Evolutionary conservation across 202 grass and related monocot species (phyloP).

Genomic region (Sporobolus alterniflorus): DNA sequence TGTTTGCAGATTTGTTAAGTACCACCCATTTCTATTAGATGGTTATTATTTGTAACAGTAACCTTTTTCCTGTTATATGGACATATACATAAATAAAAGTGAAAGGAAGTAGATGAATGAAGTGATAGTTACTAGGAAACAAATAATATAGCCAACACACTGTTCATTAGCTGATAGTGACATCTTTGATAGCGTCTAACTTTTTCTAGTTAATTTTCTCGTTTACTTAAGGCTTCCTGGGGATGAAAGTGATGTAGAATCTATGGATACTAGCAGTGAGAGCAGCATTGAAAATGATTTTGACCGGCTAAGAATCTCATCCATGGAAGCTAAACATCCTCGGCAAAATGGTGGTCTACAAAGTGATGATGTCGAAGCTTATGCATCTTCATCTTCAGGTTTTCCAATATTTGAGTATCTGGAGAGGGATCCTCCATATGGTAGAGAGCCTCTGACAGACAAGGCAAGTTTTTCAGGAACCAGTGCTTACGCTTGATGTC

Average conservation of each 20-base stretch:
- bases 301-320: conserved; percentile 56
- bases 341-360: conserved; percentile 52
- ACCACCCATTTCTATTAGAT: background rate
- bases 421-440: conserved; percentile 80
- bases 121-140: background rate
- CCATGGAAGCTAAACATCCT: conserved; percentile 47
- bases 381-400: conserved; percentile 34
- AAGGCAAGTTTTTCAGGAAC: conserved; percentile 59
- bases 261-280: conserved; percentile 85
- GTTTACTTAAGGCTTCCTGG: conserved; percentile 69
- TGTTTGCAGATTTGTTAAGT: background rate
- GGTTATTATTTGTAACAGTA: background rate
- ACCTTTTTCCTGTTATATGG: background rate
- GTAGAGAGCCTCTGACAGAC: conserved; percentile 89
- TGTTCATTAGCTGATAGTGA: conserved; percentile 14
- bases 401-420: conserved; percentile 76
- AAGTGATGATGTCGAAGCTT: conserved; percentile 53
- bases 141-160: background rate
- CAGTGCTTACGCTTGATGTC: background rate
- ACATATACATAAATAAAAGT: conserved; percentile 9
- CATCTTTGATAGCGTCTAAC: conserved; percentile 39
- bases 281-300: conserved; percentile 70
- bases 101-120: background rate
- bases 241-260: conserved; percentile 84
- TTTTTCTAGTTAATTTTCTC: conserved; percentile 57